Percentiles rank a stretch among this genome's conserved stretches.
Evolutionary conservation across 371 early-diverging fungal genomes (phyloP).

Genomic region (Choanephora cucurbitarum): DNA sequence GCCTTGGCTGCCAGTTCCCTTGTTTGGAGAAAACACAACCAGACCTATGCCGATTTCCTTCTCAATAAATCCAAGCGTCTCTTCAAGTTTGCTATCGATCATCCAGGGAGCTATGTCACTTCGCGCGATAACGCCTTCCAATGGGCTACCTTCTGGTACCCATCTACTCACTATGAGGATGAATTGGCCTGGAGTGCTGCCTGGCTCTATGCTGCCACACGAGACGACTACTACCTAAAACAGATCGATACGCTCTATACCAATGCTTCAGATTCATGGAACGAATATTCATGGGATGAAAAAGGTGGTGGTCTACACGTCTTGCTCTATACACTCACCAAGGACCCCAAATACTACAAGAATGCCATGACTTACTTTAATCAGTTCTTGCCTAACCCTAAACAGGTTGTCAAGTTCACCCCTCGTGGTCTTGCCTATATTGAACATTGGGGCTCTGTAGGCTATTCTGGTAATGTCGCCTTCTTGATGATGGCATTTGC

Average conservation of each 20-base stretch:
- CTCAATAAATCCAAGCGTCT: slow-evolving; percentile 49
- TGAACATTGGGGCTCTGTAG: slow-evolving; percentile 59
- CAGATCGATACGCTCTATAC: slow-evolving; percentile 48
- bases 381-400: slow-evolving; percentile 48
- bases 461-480: slow-evolving; percentile 55
- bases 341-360: slow-evolving; percentile 45
- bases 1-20: slow-evolving; percentile 52
- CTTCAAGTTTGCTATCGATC: slow-evolving; percentile 48
- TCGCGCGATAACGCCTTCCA: slow-evolving; percentile 47
- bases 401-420: slow-evolving; percentile 48
- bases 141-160: slow-evolving; percentile 60
- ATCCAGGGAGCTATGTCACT: slow-evolving; percentile 51
- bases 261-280: slow-evolving; percentile 31
- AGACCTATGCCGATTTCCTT: slow-evolving; percentile 46
- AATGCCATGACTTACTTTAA: slow-evolving; percentile 53
- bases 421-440: slow-evolving; percentile 60
- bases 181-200: slow-evolving; percentile 56
- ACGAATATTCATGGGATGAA: slow-evolving; percentile 61
- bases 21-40: slow-evolving; percentile 46
- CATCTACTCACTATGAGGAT: slow-evolving; percentile 51
- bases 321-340: slow-evolving; percentile 50
- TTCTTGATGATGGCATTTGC: slow-evolving; percentile 57
- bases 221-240: slow-evolving; percentile 39
- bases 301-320: slow-evolving; percentile 52
- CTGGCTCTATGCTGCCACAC: slow-evolving; percentile 56